Conservation (phyloP, 2,329 filamentous ascomycete species). For the Triangularia verruculosa region DNA sequence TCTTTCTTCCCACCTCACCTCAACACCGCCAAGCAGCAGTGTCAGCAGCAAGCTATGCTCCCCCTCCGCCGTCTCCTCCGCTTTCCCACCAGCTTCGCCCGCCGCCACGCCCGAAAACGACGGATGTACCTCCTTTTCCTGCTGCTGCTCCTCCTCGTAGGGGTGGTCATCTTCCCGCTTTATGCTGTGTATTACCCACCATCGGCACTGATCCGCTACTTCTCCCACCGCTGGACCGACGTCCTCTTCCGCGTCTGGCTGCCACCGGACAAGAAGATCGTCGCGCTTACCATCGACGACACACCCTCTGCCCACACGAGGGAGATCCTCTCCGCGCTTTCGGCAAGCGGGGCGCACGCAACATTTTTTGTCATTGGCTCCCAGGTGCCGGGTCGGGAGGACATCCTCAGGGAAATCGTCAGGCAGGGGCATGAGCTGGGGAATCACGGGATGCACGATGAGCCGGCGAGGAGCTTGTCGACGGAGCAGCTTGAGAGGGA, state of each 20-base stretch:
- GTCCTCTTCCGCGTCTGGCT: conserved; percentile 68
- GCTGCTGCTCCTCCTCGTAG: conserved; percentile 38
- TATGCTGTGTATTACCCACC: conserved; percentile 84
- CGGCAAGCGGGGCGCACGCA: conserved; percentile 63
- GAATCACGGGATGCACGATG: conserved; percentile 88
- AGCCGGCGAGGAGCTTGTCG: conserved; percentile 63
- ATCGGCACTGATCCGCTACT: conserved; percentile 63
- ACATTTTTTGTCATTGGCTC: conserved; percentile 88
- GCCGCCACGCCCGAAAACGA: conserved; percentile 54
- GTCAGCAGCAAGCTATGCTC: conserved; percentile 26
- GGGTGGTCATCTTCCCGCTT: conserved; percentile 42
- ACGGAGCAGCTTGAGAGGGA: conserved; percentile 59
- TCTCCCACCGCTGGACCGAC: conserved; percentile 70
- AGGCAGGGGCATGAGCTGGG: conserved; percentile 67
- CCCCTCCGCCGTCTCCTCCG: conserved; percentile 46
- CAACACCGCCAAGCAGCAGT: not conserved
- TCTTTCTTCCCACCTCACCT: not conserved
- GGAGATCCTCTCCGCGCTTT: conserved; percentile 67
- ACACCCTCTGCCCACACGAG: conserved; percentile 70
- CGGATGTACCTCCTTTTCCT: conserved; percentile 55
- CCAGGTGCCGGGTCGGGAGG: conserved; percentile 58
- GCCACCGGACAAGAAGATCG: conserved; percentile 52
- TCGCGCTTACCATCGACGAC: conserved; percentile 87
- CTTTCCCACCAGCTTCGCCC: conserved; percentile 46
- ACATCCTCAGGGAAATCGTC: conserved; percentile 56